A percentile compares a stretch with the other conserved stretches of the same genome.
phyloP scores from a whole-genome alignment of 176 grass and related monocot species.

The Melocanna baccifera region DNA sequence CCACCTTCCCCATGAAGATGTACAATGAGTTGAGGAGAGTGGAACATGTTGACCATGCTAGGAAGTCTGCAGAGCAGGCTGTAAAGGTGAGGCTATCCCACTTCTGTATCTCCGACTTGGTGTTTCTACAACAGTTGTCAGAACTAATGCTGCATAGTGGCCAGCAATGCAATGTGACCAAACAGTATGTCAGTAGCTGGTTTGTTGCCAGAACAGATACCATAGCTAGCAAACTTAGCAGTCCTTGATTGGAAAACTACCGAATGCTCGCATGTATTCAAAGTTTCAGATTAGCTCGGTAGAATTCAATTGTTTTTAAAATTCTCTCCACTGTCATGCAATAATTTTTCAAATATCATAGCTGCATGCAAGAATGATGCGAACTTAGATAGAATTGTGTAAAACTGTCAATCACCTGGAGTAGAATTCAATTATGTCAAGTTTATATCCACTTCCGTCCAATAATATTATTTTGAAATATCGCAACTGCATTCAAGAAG shows the following conservation, averaged over 20 bases:
- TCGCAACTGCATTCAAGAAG: background rate
- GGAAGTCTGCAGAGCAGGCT: constrained; percentile 91
- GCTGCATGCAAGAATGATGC: background rate
- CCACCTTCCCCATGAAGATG: constrained; percentile 90
- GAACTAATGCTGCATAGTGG: background rate
- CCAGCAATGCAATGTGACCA: background rate
- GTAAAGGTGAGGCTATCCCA: constrained; percentile 52
- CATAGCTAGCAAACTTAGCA: background rate
- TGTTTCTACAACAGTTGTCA: background rate
- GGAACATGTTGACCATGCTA: constrained; percentile 87
- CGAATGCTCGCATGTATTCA: background rate
- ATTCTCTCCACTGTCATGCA: background rate
- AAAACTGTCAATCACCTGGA: background rate
- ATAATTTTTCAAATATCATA: background rate
- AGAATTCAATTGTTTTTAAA: background rate
- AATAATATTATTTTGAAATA: background rate
- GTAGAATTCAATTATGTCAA: background rate
- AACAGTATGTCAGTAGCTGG: background rate
- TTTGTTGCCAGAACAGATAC: background rate
- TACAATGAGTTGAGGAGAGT: constrained; percentile 79
- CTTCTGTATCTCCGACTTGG: background rate
- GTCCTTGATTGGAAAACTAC: background rate
- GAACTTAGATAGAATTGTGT: background rate
- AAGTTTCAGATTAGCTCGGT: background rate
- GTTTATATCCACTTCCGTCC: background rate